Evolutionary conservation across 2,329 filamentous ascomycete species (phyloP).

Genomic region (Drechslera avenae): DNA sequence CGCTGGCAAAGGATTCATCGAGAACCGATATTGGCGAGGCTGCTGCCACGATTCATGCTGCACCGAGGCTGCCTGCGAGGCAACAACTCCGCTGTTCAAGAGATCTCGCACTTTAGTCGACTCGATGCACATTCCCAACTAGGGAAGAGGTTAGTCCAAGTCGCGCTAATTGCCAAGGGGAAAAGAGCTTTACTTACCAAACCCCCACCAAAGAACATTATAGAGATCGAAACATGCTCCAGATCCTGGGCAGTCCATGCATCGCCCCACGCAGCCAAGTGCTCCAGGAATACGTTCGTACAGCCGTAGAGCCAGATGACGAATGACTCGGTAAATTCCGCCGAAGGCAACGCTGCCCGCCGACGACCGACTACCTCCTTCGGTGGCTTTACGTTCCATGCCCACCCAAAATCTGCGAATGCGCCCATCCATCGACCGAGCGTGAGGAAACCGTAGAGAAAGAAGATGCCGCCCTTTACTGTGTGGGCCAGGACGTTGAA

Average conservation of each 20-base stretch:
- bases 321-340: slow-evolving; percentile 87
- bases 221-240: slow-evolving; percentile 89
- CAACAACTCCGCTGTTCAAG: slow-evolving; percentile 60
- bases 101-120: slow-evolving; percentile 68
- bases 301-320: slow-evolving; percentile 89
- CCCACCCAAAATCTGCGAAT: slow-evolving; percentile 91
- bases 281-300: slow-evolving; percentile 91
- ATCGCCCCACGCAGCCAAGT: slow-evolving; percentile 73
- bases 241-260: slow-evolving; percentile 80
- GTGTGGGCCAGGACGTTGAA: slow-evolving; percentile 91
- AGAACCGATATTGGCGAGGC: slow-evolving; percentile 72
- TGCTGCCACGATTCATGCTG: slow-evolving; percentile 55
- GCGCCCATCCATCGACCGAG: slow-evolving; percentile 88
- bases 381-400: slow-evolving; percentile 83
- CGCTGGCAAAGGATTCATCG: slow-evolving; percentile 86
- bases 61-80: slow-evolving; percentile 39
- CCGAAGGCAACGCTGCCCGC: slow-evolving; percentile 68
- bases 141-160: slow-evolving; percentile 33
- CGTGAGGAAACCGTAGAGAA: slow-evolving; percentile 87
- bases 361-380: slow-evolving; percentile 64
- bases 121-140: slow-evolving; percentile 83
- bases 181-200: slow-evolving; percentile 62
- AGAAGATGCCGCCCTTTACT: slow-evolving; percentile 93
- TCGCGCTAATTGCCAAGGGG: slow-evolving; percentile 11
- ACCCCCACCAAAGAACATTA: slow-evolving; percentile 92